Evolutionary conservation across 768 basidiomycete genomes (phyloP), one percentile per base, ranked within the genome.

Genomic region (Hirschioporus abietinus): DNA sequence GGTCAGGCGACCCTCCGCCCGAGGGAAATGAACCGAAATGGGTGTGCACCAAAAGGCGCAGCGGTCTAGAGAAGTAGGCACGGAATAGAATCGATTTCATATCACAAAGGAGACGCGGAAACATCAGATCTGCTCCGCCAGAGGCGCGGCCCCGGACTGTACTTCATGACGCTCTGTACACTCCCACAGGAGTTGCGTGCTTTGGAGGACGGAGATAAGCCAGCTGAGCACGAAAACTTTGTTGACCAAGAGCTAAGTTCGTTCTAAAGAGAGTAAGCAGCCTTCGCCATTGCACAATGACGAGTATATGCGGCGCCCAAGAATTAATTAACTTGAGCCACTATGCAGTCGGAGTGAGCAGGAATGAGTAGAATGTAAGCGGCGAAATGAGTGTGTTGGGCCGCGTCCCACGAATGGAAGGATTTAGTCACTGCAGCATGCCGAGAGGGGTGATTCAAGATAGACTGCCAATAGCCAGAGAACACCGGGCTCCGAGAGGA

Each of bases 81-180:
- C 42, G 42, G 42, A 52, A 52, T 52, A 52, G 42, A 52, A 52
- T 52, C 42, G 42, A 52, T 52, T 52, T 52, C 42, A 52, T 52
- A 52, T 52, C 42, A 52, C 42, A 10, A 12, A 52, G 42, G 42
- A 52, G 42, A 52, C 42, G 42, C 42, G 42, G 42, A 52, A 52
- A 52, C 42, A 5, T 52, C 15, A 52, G 42, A 52, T 52, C 42
- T 6, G 42, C 42, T 52, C 42, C 42, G 42, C 42, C 42, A 52
- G 42, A 52, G 42, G 12, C 42, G 12, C 42, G 42, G 42, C 42
- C 42, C 42, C 42, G 42, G 42, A 52, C 42, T 52, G 42, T 52
- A 15, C 42, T 52, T 20, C 42, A 52, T 52, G 42, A 52, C 12
- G 20, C 42, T 52, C 42, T 52, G 42, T 20, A 20, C 42, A 20